phyloP scores from a whole-genome alignment of 1,139 yeast species.

The Protomyces lactucae-debilis region DNA sequence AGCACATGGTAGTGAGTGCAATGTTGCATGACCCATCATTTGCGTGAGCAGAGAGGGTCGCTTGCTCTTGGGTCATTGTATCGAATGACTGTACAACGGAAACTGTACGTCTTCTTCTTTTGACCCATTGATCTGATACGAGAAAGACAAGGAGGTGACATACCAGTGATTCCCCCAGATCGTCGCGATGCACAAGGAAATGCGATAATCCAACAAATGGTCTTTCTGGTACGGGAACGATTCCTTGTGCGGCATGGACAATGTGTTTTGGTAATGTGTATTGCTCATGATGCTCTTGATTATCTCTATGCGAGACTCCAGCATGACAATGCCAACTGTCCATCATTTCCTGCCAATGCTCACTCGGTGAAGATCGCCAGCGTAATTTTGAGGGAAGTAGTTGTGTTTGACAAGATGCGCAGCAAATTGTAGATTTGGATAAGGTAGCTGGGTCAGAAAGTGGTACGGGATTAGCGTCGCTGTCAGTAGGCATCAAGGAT shows the following conservation, averaged over 20 bases:
- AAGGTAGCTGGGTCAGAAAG: background rate
- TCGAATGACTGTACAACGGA: background rate
- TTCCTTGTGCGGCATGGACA: conserved; percentile 5
- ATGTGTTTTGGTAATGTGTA: conserved; percentile 16
- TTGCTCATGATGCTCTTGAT: conserved; percentile 34
- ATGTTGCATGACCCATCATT: background rate
- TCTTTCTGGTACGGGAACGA: conserved; percentile 4
- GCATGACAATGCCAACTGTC: conserved; percentile 95
- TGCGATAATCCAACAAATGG: conserved; percentile 3
- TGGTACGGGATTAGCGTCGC: conserved; percentile 7
- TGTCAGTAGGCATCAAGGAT: background rate
- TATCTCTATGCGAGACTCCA: conserved; percentile 53
- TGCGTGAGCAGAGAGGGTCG: background rate
- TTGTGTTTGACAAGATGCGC: background rate
- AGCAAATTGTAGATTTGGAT: background rate
- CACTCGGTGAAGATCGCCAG: conserved; percentile 73
- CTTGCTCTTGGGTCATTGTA: conserved; percentile 15
- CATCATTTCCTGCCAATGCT: conserved; percentile 91
- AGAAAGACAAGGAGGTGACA: background rate
- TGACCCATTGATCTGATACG: background rate
- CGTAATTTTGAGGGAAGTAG: background rate
- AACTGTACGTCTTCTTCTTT: background rate
- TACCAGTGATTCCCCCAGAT: background rate
- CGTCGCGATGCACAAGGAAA: conserved; percentile 5
- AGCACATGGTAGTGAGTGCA: background rate